A percentile compares a stretch with the other conserved stretches of the same genome.
Evolutionary conservation across 163 green algal species (phyloP).

Genomic region (Scenedesmus sp.): DNA sequence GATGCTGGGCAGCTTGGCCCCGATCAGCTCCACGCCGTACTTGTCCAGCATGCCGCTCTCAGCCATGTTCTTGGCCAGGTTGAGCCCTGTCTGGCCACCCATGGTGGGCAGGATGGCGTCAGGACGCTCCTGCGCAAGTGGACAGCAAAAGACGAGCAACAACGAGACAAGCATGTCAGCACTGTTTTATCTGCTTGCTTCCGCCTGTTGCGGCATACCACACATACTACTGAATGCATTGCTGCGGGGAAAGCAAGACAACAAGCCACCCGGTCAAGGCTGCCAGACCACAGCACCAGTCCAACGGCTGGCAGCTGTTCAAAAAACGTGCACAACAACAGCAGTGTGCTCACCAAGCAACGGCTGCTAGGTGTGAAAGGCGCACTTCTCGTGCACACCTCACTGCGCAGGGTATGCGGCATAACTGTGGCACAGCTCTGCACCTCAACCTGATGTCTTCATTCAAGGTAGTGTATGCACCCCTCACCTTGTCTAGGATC

Average conservation of each 20-base stretch:
- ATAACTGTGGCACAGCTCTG: too few species aligned
- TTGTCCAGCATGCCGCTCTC: constrained; percentile 94
- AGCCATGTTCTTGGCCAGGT: constrained; percentile 94
- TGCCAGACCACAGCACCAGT: not conserved
- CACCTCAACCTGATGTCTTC: too few species aligned
- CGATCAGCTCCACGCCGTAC: constrained; percentile 98
- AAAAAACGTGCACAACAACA: too few species aligned
- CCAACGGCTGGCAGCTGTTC: not conserved
- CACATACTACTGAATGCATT: not conserved
- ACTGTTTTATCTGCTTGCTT: not conserved
- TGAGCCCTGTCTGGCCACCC: constrained; percentile 98
- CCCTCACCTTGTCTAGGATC: not conserved
- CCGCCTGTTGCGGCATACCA: not conserved
- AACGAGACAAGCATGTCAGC: not conserved
- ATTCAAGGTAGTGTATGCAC: too few species aligned
- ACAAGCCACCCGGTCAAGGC: not conserved
- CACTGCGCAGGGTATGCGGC: too few species aligned
- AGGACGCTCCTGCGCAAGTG: constrained; percentile 84
- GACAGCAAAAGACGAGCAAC: not conserved
- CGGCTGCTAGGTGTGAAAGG: too few species aligned
- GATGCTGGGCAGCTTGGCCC: constrained; percentile 98
- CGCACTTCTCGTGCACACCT: too few species aligned
- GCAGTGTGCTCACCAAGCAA: too few species aligned
- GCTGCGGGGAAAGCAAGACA: too few species aligned
- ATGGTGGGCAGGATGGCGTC: constrained; percentile 99